Percentiles rank a stretch among this genome's conserved stretches.
Evolutionary conservation across 306 rosid species (phyloP).

Genomic region (Prunus salicina): DNA sequence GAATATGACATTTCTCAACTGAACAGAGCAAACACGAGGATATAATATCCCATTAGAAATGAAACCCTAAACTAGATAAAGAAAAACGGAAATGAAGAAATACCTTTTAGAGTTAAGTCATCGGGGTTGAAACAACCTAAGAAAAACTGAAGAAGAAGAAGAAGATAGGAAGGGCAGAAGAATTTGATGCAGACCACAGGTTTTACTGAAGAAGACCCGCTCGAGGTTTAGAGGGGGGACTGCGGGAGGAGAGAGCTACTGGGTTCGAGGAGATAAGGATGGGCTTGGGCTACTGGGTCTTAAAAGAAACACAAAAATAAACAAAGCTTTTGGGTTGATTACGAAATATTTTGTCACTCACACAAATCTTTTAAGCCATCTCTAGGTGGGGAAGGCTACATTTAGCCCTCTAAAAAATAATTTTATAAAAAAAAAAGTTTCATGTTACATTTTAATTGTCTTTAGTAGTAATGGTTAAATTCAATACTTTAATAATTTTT

Average conservation of each 20-base stretch:
- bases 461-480: no score
- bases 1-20: not conserved
- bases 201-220: not conserved
- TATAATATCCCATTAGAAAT: not conserved
- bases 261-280: not conserved
- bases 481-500: no score
- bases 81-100: not conserved
- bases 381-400: no score
- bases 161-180: not conserved
- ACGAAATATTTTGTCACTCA: no score
- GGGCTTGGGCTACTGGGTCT: not conserved
- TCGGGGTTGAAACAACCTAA: not conserved
- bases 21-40: not conserved
- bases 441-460: no score
- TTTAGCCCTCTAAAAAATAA: no score
- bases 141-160: not conserved
- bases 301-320: not conserved
- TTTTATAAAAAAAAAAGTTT: no score
- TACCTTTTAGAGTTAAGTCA: not conserved
- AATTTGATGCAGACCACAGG: not conserved
- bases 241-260: not conserved
- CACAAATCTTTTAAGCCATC: no score
- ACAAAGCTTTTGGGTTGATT: no score
- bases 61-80: not conserved
- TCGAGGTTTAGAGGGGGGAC: not conserved